Evolutionary conservation across 1,284 basidiomycete genomes (phyloP).

Genomic region (Papiliotrema nemorosa): DNA sequence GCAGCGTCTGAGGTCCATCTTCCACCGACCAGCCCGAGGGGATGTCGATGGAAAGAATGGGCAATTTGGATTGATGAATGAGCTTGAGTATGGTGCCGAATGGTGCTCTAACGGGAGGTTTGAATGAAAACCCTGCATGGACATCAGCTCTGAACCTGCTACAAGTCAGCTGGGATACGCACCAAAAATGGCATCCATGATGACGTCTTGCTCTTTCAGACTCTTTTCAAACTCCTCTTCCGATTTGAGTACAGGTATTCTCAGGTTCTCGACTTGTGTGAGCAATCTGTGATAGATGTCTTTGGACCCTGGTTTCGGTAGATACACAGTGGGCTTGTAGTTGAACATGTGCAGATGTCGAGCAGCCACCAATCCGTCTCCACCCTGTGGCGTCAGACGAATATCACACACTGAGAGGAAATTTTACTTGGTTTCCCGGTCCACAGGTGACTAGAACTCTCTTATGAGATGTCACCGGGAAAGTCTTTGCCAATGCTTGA

Average conservation of each 20-base stretch:
- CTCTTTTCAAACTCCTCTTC: conserved; percentile 55
- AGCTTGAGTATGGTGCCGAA: conserved; percentile 73
- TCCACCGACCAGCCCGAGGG: conserved; percentile 91
- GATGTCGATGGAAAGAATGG: conserved; percentile 89
- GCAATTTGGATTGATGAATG: conserved; percentile 62
- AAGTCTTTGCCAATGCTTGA: conserved; percentile 75
- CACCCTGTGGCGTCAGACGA: conserved; percentile 57
- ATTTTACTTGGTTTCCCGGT: conserved; percentile 76
- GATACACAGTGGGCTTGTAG: conserved; percentile 77
- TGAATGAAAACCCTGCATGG: conserved; percentile 88
- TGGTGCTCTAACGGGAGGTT: conserved; percentile 78
- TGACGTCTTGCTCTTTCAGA: conserved; percentile 68
- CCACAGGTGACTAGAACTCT: conserved; percentile 90
- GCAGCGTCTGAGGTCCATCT: conserved; percentile 37
- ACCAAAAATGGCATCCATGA: conserved; percentile 92
- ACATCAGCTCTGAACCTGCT: background rate
- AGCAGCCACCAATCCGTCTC: conserved; percentile 95
- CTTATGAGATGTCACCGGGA: conserved; percentile 61
- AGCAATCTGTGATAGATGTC: conserved; percentile 84
- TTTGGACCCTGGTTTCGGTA: conserved; percentile 79
- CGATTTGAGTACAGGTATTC: conserved; percentile 64
- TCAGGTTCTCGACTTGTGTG: conserved; percentile 82
- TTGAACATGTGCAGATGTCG: conserved; percentile 89
- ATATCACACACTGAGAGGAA: background rate
- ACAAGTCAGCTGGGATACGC: conserved; percentile 8